A percentile compares a stretch with the other conserved stretches of the same genome.
Conservation (phyloP, 805 yeast genomes). For the Tetrapisispora nanseiensis region DNA sequence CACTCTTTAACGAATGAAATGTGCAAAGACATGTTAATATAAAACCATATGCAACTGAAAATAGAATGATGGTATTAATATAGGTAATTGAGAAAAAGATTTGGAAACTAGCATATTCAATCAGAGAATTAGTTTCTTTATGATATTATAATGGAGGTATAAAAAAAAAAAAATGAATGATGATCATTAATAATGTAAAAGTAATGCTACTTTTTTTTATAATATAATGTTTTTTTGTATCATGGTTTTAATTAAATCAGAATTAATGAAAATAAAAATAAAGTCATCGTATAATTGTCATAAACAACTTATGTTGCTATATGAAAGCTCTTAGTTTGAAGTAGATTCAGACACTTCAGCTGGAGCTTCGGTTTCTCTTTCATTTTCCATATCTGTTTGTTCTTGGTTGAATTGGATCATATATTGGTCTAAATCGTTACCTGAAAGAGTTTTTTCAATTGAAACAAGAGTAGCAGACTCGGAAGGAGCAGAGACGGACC, state of each 20-base stretch:
- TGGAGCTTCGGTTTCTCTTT: conserved; percentile 9
- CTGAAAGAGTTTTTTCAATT: conserved; percentile 15
- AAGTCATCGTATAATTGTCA: too few relatives aligned
- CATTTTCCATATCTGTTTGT: neutral
- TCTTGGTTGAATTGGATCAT: conserved; percentile 1
- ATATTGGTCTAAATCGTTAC: conserved; percentile 19
- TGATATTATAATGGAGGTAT: neutral
- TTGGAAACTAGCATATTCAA: neutral
- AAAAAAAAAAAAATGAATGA: neutral
- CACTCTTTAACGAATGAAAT: neutral
- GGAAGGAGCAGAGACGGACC: conserved; percentile 18
- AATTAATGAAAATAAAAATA: neutral
- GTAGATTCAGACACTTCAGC: conserved; percentile 8
- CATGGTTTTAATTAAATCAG: too few relatives aligned
- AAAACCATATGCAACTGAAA: conserved; percentile 1
- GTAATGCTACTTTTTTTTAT: neutral
- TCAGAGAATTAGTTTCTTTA: neutral
- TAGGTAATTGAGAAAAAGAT: neutral
- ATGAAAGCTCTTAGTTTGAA: neutral
- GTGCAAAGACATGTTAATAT: conserved; percentile 1
- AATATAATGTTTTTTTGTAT: neutral
- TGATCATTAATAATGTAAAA: neutral
- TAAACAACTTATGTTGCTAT: neutral
- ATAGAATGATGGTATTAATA: conserved; percentile 1
- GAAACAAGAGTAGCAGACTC: conserved; percentile 10